Conservation (phyloP, 1,284 basidiomycete genomes). For the Ustilago tritici region DNA sequence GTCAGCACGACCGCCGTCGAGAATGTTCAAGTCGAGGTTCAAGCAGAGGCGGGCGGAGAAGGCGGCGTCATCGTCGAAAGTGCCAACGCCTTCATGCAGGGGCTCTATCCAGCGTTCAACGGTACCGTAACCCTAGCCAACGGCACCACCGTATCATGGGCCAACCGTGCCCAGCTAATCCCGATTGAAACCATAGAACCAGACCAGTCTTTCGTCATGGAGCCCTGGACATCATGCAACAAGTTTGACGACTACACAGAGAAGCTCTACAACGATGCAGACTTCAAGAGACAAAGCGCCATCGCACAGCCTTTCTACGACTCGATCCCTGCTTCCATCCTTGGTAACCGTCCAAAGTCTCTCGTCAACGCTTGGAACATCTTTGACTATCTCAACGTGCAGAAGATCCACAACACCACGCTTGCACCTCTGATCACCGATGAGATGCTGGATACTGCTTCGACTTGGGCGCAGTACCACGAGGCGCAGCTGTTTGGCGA, state of each 20-base stretch:
- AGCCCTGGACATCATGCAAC: slow-evolving; percentile 79
- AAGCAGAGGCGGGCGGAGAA: slow-evolving; percentile 77
- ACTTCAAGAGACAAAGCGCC: slow-evolving; percentile 75
- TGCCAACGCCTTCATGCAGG: slow-evolving; percentile 71
- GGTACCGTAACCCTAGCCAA: slow-evolving; percentile 74
- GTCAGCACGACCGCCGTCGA: slow-evolving; percentile 70
- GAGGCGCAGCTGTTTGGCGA: slow-evolving; percentile 82
- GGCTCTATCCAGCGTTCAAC: slow-evolving; percentile 62
- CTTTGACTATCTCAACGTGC: slow-evolving; percentile 78
- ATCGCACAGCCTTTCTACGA: slow-evolving; percentile 78
- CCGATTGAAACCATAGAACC: slow-evolving; percentile 84
- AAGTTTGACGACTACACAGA: slow-evolving; percentile 57
- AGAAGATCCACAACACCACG: slow-evolving; percentile 74
- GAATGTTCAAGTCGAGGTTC: slow-evolving; percentile 44
- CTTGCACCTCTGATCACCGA: slow-evolving; percentile 44
- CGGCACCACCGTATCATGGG: slow-evolving; percentile 78
- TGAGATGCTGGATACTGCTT: slow-evolving; percentile 38
- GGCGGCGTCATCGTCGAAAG: slow-evolving; percentile 84
- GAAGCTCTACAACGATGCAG: slow-evolving; percentile 59
- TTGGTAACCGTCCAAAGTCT: slow-evolving; percentile 77
- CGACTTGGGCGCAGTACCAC: slow-evolving; percentile 79
- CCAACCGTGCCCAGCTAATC: slow-evolving; percentile 79
- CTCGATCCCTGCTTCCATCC: slow-evolving; percentile 74
- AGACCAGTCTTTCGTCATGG: slow-evolving; percentile 82
- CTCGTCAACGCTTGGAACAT: slow-evolving; percentile 79